Conservation (phyloP, 345 rosid species). For the Moricandia moricandioides region DNA sequence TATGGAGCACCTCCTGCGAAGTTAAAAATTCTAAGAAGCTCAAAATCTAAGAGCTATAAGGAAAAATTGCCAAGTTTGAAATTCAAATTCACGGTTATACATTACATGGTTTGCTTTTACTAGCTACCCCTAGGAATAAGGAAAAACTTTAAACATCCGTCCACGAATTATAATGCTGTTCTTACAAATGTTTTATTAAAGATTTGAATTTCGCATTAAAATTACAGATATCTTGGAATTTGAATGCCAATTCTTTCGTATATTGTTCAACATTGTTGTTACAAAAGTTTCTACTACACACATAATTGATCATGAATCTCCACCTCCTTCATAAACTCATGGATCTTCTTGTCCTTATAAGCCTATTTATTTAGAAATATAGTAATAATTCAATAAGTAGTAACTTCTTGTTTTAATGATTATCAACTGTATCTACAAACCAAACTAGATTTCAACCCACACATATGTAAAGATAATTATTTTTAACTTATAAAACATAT, state of each 20-base stretch:
- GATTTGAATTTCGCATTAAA: conserved; percentile 48
- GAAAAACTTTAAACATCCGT: background rate
- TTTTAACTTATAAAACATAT: too few relatives aligned
- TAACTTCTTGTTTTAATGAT: too few relatives aligned
- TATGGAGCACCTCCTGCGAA: background rate
- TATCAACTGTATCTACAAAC: too few relatives aligned
- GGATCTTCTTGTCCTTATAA: conserved; percentile 66
- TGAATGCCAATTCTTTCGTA: conserved; percentile 58
- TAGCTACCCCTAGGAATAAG: background rate
- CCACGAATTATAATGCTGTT: background rate
- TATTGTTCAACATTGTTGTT: conserved; percentile 57
- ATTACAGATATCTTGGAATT: conserved; percentile 49
- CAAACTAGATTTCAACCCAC: too few relatives aligned
- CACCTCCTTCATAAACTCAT: conserved; percentile 56
- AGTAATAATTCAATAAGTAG: too few relatives aligned
- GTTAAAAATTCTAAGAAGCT: background rate
- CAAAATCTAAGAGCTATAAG: background rate
- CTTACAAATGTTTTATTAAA: background rate
- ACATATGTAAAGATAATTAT: too few relatives aligned
- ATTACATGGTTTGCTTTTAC: background rate
- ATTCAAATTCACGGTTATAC: background rate
- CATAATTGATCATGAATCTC: conserved; percentile 59
- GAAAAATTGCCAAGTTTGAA: background rate
- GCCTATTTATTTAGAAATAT: background rate
- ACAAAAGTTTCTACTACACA: conserved; percentile 46